Evolutionary conservation across 768 basidiomycete genomes (phyloP).

Genomic region (Pisolithus albus): DNA sequence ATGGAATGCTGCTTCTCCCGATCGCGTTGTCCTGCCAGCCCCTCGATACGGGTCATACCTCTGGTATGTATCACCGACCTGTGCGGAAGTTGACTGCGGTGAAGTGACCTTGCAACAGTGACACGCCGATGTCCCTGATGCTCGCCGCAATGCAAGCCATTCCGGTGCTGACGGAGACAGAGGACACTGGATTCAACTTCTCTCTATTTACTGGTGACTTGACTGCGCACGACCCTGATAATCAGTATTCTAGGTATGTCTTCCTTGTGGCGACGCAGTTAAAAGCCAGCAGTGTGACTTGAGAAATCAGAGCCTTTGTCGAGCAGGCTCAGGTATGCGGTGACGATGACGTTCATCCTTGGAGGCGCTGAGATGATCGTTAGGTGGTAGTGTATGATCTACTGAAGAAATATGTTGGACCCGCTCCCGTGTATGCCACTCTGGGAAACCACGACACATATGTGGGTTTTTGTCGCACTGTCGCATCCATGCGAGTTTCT

Average conservation of each 20-base stretch:
- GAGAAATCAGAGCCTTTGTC: slow-evolving; percentile 42
- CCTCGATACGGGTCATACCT: slow-evolving; percentile 55
- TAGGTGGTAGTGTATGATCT: slow-evolving; percentile 57
- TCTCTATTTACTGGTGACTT: slow-evolving; percentile 68
- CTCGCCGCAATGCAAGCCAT: slow-evolving; percentile 58
- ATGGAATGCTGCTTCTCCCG: slow-evolving; percentile 41
- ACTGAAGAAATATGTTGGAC: slow-evolving; percentile 49
- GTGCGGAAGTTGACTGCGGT: neutral
- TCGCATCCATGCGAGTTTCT: neutral
- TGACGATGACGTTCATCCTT: neutral
- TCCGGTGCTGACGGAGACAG: slow-evolving; percentile 55
- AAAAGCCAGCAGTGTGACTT: neutral
- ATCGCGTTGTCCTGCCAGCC: slow-evolving; percentile 45
- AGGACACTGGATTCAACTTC: slow-evolving; percentile 54
- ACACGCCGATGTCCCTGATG: slow-evolving; percentile 52
- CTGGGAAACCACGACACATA: slow-evolving; percentile 74
- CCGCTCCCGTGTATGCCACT: slow-evolving; percentile 61
- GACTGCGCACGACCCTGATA: slow-evolving; percentile 64
- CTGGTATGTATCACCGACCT: slow-evolving; percentile 33
- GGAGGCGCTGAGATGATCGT: neutral
- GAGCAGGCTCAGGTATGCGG: slow-evolving; percentile 50
- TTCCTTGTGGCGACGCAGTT: neutral
- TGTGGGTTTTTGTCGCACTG: slow-evolving; percentile 24
- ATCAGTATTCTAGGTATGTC: slow-evolving; percentile 51
- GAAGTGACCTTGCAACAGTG: slow-evolving; percentile 29